Evolutionary conservation across 2,329 filamentous ascomycete genomes (phyloP), one percentile per base, ranked within the genome.

Genomic region (Colletotrichum caudatum): DNA sequence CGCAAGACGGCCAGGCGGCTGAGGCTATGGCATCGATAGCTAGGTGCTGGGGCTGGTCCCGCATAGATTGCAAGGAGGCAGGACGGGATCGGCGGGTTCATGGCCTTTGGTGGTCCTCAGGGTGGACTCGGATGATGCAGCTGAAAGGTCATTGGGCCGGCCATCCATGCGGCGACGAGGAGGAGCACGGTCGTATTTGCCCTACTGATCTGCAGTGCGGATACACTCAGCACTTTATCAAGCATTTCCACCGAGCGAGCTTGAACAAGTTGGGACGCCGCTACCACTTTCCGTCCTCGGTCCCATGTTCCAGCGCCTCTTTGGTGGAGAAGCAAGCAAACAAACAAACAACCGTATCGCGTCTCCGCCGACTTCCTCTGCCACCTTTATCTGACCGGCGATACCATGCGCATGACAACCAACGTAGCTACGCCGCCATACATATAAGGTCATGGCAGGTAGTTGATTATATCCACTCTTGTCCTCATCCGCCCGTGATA

Each of bases 251-350:
- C 39, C 41, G 63, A 60, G 46, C 20, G 46, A 48, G 53, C 53
- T 64, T 71, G 64, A 54, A 54, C 65, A 11, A 23, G 20, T 71
- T n/a, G 18, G 69, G 64, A 64, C 39, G 35, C 41, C 68, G 26
- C 62, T 67, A 58, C 64, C 64, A 71, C 64, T 62, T 68, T 63
- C 69, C 65, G 46, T 60, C 59, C 33, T 69, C 33, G 64, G 64
- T 26, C 12, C 23, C 8, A 37, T 54, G 46, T 59, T 69, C 64
- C 59, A 44, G 39, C 23, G 29, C 37, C 65, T 69, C 51, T 69
- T 37, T 48, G 23, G 51, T 46, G 69, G 69, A 54, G 46, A 54
- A 46, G 20, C 56, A 35, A 23, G 48, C 29, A 50, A 62, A 37
- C 51, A 54, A 46, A 16, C 56, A 35, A 23, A 54, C 29, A 50